Percentiles rank a stretch among this genome's conserved stretches.
phyloP scores from a whole-genome alignment of 2,329 filamentous ascomycete genomes.

The Calonectria naviculata region DNA sequence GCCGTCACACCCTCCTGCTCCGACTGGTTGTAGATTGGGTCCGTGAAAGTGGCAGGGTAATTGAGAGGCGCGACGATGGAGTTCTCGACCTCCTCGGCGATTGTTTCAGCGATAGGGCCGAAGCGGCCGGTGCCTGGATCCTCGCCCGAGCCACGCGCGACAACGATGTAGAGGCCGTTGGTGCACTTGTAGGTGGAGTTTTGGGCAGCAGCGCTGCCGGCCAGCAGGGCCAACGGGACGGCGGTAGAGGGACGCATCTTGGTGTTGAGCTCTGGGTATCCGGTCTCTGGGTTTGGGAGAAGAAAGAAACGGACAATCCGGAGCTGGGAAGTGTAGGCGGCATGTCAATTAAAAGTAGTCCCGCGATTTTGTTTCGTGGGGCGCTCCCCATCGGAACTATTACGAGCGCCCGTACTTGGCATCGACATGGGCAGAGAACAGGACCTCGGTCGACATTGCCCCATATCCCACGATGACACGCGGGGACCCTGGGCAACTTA shows the following conservation, averaged over 20 bases:
- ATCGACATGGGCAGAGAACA: background rate
- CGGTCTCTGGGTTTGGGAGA: background rate
- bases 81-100: conserved; percentile 46
- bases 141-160: conserved; percentile 52
- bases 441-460: background rate
- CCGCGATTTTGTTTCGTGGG: background rate
- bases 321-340: background rate
- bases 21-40: conserved; percentile 48
- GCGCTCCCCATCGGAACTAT: background rate
- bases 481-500: background rate
- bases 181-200: conserved; percentile 42
- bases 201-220: conserved; percentile 35
- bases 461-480: background rate
- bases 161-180: conserved; percentile 52
- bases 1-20: conserved; percentile 46
- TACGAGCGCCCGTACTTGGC: background rate
- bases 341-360: background rate
- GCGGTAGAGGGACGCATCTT: conserved; percentile 31
- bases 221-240: conserved; percentile 38
- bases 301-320: background rate
- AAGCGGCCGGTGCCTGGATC: conserved; percentile 46
- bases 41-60: conserved; percentile 50
- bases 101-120: conserved; percentile 45
- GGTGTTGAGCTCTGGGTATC: background rate
- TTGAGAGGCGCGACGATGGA: conserved; percentile 48